phyloP scores from a whole-genome alignment of 495 filamentous ascomycete genomes.

The Annulohypoxylon nitens region DNA sequence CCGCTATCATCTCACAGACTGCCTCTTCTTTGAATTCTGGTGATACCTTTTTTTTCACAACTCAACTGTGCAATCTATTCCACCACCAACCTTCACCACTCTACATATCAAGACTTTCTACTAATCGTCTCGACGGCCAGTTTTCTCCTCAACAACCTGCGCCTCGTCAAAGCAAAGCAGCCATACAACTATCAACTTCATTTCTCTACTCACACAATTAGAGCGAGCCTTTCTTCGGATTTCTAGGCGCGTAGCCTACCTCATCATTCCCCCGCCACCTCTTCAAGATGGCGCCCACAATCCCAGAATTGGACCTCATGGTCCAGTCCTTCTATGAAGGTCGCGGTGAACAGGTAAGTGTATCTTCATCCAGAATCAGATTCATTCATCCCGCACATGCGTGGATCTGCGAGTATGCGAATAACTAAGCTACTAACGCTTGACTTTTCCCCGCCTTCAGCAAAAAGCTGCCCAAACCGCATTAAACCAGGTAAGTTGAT shows the following conservation, averaged over 20 bases:
- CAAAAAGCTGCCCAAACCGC: constrained; percentile 97
- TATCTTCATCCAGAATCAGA: constrained; percentile 12
- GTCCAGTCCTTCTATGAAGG: constrained; percentile 98
- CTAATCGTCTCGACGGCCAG: constrained; percentile 13
- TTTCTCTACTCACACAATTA: constrained; percentile 30
- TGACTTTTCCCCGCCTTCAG: constrained; percentile 63
- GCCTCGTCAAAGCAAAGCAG: constrained; percentile 8
- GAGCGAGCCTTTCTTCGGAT: constrained; percentile 41
- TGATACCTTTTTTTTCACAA: constrained; percentile 45
- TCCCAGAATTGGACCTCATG: constrained; percentile 93
- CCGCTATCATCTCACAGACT: constrained; percentile 46
- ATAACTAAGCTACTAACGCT: constrained; percentile 47
- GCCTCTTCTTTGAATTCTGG: constrained; percentile 43
- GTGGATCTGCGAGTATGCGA: constrained; percentile 19
- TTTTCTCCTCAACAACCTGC: background rate
- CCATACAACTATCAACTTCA: constrained; percentile 13
- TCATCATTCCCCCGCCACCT: constrained; percentile 35
- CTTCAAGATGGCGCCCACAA: constrained; percentile 68
- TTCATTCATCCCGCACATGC: constrained; percentile 12
- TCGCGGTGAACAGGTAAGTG: constrained; percentile 86
- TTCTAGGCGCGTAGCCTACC: constrained; percentile 52
- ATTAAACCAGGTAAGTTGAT: constrained; percentile 85
- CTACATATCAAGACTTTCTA: constrained; percentile 7
- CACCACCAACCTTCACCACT: constrained; percentile 5
- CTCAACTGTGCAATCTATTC: constrained; percentile 15